A percentile compares a stretch with the other conserved stretches of the same genome.
phyloP scores from a whole-genome alignment of 208 protist species.

The Leptomonas pyrrhocoris region DNA sequence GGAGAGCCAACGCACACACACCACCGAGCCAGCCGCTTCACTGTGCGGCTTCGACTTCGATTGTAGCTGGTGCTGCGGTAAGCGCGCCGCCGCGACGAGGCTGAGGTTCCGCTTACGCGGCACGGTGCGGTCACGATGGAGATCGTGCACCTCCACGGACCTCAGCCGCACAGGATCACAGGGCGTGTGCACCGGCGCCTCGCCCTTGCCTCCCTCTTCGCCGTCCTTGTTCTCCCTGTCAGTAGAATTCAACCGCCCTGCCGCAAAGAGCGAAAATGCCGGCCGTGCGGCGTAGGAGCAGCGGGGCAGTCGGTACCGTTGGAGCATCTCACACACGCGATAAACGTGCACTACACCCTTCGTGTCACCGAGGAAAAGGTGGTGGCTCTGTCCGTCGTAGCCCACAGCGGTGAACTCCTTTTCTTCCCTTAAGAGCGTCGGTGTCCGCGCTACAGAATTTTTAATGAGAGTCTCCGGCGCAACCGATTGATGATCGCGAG shows the following conservation, averaged over 20 bases:
- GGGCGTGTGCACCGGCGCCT: neutral
- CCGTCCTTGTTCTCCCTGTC: neutral
- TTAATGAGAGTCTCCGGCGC: constrained; percentile 2
- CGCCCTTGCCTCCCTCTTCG: neutral
- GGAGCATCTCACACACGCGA: constrained; percentile 53
- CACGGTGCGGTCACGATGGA: neutral
- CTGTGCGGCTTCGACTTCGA: neutral
- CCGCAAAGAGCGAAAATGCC: constrained; percentile 23
- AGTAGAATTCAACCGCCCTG: neutral
- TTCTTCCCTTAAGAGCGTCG: neutral
- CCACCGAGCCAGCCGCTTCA: constrained; percentile 3
- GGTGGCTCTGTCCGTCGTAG: constrained; percentile 57
- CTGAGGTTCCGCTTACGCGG: constrained; percentile 7
- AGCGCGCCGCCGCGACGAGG: neutral
- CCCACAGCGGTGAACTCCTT: constrained; percentile 44
- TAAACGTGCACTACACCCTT: constrained; percentile 62
- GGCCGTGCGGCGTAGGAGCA: constrained; percentile 40
- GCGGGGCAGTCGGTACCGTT: constrained; percentile 40
- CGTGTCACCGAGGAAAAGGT: constrained; percentile 67
- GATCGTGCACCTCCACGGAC: constrained; percentile 26
- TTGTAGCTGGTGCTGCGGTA: neutral
- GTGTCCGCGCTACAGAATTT: neutral
- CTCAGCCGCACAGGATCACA: neutral
- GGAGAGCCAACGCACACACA: constrained; percentile 48
- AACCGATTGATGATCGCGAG: neutral